Base-by-base conservation (phyloP, 345 rosid genomes). In the Bruguiera parviflora region DNA sequence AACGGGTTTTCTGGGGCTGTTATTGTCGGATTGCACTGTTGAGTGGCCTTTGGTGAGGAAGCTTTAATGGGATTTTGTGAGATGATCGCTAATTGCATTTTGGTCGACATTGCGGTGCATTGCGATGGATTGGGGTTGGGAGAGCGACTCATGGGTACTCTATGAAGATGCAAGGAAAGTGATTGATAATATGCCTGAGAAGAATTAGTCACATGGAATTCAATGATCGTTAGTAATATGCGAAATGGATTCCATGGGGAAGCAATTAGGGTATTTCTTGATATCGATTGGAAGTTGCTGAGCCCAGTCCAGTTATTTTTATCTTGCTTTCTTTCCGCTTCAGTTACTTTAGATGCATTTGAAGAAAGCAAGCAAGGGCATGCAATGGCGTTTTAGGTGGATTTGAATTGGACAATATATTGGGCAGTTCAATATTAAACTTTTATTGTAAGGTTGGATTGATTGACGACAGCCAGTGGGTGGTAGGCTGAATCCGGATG, bases 1-100 rank as follows among this genome's bases (percentile, higher is more conserved):
- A 92, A 86, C 71, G 90, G 81, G 66, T 90, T 87, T 66, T 87
- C 96, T 15, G 90, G 98, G 96, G 95, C 96, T 55, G 92, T 95
- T 27, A 71, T 90, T 25, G 79, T 87, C 61, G 89, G 96, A 56
- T 73, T 92, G 78, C 62, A 78, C 20, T 87, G 89, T 60, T 83
- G 92, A 72, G 46, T 71, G 74, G 91, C 95, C 24, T 61, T 71
- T 3, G 49, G 46, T 52, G 86, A 78, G 71, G 84, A 79, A 68
- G 90, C 95, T 58, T 75, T 88, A 9, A 71, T 71, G 73, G 85
- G 89, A 60, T 80, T 81, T 35, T 73, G 84, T 67, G 85, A 87
- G 71, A 92, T 87, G 91, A 76, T 75, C 27, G 78, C 84, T 64
- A 66, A 65, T 29, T 95, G 85, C 46, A 21, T 82, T 61, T 75